These are phyloP conservation scores for Boletellus deceptivus DNA, from an alignment of 1,284 basidiomycete species.

Conservation along the genomic window DNA sequence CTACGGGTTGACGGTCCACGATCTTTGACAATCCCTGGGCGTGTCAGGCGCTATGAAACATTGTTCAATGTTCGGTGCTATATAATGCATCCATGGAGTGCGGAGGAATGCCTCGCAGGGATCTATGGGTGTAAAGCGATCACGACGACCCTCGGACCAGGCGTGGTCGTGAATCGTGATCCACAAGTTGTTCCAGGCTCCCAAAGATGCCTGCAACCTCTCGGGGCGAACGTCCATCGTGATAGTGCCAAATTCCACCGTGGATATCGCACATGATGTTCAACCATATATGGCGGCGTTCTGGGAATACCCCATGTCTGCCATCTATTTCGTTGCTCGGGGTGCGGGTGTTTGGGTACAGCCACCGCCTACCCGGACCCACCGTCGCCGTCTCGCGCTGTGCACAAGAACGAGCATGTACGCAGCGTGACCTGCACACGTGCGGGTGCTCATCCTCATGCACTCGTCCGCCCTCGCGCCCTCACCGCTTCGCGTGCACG, in stretches of 20 bases:
- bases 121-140: background rate
- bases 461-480: no score
- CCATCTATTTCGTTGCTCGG: no score
- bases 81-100: background rate
- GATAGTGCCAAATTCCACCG: background rate
- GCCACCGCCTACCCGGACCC: no score
- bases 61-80: background rate
- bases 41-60: background rate
- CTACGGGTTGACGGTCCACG: background rate
- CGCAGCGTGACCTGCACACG: no score
- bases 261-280: background rate
- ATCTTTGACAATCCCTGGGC: background rate
- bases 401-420: no score
- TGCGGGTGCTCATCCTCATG: no score
- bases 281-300: background rate
- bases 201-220: conserved; percentile 2
- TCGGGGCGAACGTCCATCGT: background rate
- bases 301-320: conserved; percentile 5
- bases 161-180: background rate
- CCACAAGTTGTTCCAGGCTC: background rate
- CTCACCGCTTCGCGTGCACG: no score
- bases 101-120: background rate
- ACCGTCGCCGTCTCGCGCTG: no score
- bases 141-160: background rate
- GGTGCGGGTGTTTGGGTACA: no score